phyloP scores from a whole-genome alignment of 2,329 filamentous ascomycete genomes.

The Graphilbum sp. region DNA sequence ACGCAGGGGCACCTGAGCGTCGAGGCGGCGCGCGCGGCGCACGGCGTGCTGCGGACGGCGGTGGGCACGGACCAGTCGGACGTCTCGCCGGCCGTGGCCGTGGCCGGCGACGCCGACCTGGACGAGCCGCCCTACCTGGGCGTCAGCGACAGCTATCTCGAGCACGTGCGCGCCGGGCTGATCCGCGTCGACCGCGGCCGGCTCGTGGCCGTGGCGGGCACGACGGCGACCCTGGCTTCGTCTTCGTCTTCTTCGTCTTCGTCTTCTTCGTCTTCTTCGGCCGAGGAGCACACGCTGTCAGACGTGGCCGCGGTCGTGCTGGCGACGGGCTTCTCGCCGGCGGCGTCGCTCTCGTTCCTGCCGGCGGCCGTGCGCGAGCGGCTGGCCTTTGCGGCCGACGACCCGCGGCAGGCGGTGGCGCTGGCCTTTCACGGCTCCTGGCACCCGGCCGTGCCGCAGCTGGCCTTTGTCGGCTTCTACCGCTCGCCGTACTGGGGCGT shows the following conservation, averaged over 20 bases:
- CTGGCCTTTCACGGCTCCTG: slow-evolving; percentile 52
- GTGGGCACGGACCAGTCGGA: slow-evolving; percentile 38
- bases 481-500: slow-evolving; percentile 74
- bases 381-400: slow-evolving; percentile 39
- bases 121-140: slow-evolving; percentile 47
- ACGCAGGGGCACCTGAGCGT: slow-evolving; percentile 46
- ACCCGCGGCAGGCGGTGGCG: slow-evolving; percentile 43
- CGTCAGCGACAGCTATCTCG: slow-evolving; percentile 55
- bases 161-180: slow-evolving; percentile 52
- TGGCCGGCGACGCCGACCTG: slow-evolving; percentile 23
- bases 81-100: slow-evolving; percentile 25
- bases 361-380: slow-evolving; percentile 34
- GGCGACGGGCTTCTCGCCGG: slow-evolving; percentile 59
- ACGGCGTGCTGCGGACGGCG: slow-evolving; percentile 30
- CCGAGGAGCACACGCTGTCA: slow-evolving; percentile 21
- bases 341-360: slow-evolving; percentile 48
- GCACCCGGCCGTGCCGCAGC: slow-evolving; percentile 39
- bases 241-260: no score
- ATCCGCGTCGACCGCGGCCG: slow-evolving; percentile 37
- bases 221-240: slow-evolving; percentile 11
- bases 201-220: slow-evolving; percentile 19
- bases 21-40: slow-evolving; percentile 36
- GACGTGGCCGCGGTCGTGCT: slow-evolving; percentile 52
- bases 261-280: no score
- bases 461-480: slow-evolving; percentile 75